Conservation (phyloP, 176 grass and related monocot species). For the Melocanna baccifera region DNA sequence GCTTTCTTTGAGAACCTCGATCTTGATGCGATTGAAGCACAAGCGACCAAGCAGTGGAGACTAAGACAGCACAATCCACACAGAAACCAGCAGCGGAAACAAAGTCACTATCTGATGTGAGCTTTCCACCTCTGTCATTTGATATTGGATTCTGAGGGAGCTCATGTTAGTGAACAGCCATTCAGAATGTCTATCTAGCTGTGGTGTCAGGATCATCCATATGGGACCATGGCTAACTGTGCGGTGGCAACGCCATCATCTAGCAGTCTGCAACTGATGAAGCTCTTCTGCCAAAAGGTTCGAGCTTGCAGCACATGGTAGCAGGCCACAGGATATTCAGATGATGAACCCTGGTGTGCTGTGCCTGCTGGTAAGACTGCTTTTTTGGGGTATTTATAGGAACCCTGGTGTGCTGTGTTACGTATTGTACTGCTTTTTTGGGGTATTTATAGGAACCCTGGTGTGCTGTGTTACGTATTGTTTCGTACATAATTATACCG, state of each 20-base stretch:
- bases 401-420: neutral
- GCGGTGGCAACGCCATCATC: neutral
- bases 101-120: conserved; percentile 33
- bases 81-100: conserved; percentile 21
- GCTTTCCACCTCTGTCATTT: conserved; percentile 47
- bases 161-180: neutral
- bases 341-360: neutral
- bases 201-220: neutral
- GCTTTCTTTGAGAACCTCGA: conserved; percentile 73
- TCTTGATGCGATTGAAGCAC: conserved; percentile 82
- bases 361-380: neutral
- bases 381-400: neutral
- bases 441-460: neutral
- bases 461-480: neutral
- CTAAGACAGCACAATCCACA: conserved; percentile 32
- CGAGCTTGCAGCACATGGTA: neutral
- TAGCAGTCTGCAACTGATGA: neutral
- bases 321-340: neutral
- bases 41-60: conserved; percentile 54
- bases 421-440: neutral
- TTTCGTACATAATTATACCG: conserved; percentile 2
- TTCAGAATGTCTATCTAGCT: conserved; percentile 16
- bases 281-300: neutral
- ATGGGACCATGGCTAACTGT: neutral
- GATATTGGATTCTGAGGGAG: conserved; percentile 46